A percentile compares a stretch with the other conserved stretches of the same genome.
These are phyloP conservation scores for Candida morakotiae DNA, from an alignment of 805 yeast species.

Conservation along the genomic window DNA sequence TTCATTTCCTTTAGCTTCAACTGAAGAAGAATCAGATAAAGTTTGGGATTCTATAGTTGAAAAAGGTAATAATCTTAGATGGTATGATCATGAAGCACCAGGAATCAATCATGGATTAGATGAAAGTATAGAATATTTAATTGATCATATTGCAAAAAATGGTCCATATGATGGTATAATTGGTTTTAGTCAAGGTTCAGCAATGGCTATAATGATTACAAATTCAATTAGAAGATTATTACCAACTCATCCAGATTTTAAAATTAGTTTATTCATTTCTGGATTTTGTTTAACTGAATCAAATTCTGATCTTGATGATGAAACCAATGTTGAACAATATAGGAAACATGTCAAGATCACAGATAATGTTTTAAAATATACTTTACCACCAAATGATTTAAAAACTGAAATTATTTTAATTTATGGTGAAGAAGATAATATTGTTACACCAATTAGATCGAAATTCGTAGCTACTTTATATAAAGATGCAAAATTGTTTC, in stretches of 20 bases:
- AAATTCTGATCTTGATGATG: conserved; percentile 11
- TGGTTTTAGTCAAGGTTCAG: conserved; percentile 43
- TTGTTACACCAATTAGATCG: conserved; percentile 30
- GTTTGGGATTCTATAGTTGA: conserved; percentile 30
- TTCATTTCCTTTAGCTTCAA: conserved; percentile 23
- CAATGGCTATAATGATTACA: conserved; percentile 29
- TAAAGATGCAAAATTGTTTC: conserved; percentile 11
- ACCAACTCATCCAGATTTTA: conserved; percentile 23
- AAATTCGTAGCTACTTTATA: conserved; percentile 19
- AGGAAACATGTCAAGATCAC: conserved; percentile 14
- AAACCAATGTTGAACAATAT: conserved; percentile 21
- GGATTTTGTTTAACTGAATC: conserved; percentile 35
- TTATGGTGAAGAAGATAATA: conserved; percentile 27
- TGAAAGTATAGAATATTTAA: conserved; percentile 21
- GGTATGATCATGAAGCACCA: conserved; percentile 27
- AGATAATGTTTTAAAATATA: conserved; percentile 17
- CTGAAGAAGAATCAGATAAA: conserved; percentile 21
- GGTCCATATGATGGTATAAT: conserved; percentile 42
- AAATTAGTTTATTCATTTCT: conserved; percentile 26
- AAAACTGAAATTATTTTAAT: conserved; percentile 25
- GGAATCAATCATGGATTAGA: conserved; percentile 23
- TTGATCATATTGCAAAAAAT: conserved; percentile 23
- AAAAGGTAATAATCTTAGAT: conserved; percentile 28
- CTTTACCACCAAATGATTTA: conserved; percentile 11
- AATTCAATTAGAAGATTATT: conserved; percentile 17